phyloP scores from a whole-genome alignment of 805 yeast species.

The Brettanomyces nanus region DNA sequence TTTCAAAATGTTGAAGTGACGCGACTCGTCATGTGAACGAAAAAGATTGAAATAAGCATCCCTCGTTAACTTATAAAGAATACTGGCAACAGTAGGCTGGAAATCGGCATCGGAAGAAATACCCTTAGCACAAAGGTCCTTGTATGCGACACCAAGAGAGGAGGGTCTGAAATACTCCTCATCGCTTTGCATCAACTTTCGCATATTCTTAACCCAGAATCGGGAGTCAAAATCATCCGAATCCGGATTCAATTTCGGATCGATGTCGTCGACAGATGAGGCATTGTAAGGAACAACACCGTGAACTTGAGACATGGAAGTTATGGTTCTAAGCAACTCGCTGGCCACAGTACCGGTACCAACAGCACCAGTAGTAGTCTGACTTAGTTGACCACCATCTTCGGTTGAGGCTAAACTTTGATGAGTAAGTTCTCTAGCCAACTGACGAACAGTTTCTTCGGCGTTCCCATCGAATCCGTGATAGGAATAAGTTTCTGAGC shows the following conservation, averaged over 20 bases:
- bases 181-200: slow-evolving; percentile 43
- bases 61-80: slow-evolving; percentile 27
- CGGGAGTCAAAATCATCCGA: slow-evolving; percentile 51
- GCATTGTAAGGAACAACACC: slow-evolving; percentile 33
- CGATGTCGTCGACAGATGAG: slow-evolving; percentile 11
- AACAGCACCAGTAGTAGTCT: slow-evolving; percentile 3
- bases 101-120: slow-evolving; percentile 61
- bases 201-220: slow-evolving; percentile 60
- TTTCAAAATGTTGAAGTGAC: slow-evolving; percentile 46
- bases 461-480: slow-evolving; percentile 31
- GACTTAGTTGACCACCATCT: not conserved
- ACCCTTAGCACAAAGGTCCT: slow-evolving; percentile 53
- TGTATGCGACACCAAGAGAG: slow-evolving; percentile 51
- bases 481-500: slow-evolving; percentile 12
- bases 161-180: slow-evolving; percentile 58
- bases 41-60: slow-evolving; percentile 19
- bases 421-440: slow-evolving; percentile 33
- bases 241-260: slow-evolving; percentile 48
- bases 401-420: slow-evolving; percentile 7
- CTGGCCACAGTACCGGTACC: slow-evolving; percentile 6
- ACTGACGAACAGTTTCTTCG: slow-evolving; percentile 27
- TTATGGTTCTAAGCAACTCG: slow-evolving; percentile 27
- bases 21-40: slow-evolving; percentile 22
- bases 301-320: slow-evolving; percentile 46
- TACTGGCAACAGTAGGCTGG: slow-evolving; percentile 49